These are phyloP conservation scores for Strobilomyces echinocephalus DNA, from an alignment of 768 basidiomycete species.

Conservation along the genomic window DNA sequence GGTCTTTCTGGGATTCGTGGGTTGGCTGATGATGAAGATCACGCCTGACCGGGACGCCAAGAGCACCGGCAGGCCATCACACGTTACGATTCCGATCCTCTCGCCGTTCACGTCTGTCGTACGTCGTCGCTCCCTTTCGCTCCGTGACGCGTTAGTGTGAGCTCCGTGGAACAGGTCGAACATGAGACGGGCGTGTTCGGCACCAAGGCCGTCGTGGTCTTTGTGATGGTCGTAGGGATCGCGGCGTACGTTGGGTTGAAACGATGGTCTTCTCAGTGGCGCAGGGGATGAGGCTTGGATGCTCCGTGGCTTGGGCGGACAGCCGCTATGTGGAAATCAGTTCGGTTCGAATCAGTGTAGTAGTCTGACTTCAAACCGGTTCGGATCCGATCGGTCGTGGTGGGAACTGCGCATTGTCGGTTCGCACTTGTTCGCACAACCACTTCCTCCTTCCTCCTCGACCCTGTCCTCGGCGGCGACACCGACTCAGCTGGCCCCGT, in stretches of 20 bases:
- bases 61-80: slow-evolving; percentile 33
- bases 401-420: slow-evolving; percentile 23
- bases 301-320: not conserved
- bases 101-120: slow-evolving; percentile 80
- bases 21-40: slow-evolving; percentile 18
- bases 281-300: not conserved
- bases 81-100: slow-evolving; percentile 74
- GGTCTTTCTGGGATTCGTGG: slow-evolving; percentile 20
- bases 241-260: slow-evolving; percentile 42
- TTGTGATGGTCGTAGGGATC: slow-evolving; percentile 37
- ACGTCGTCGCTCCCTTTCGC: not conserved
- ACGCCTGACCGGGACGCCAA: slow-evolving; percentile 13
- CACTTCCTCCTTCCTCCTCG: slow-evolving; percentile 1
- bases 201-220: slow-evolving; percentile 40
- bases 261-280: slow-evolving; percentile 33
- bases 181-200: slow-evolving; percentile 64
- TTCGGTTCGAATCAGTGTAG: not conserved
- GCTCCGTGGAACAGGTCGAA: slow-evolving; percentile 49
- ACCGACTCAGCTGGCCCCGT: slow-evolving; percentile 16
- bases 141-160: slow-evolving; percentile 7
- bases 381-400: slow-evolving; percentile 18
- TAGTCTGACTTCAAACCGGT: slow-evolving; percentile 15
- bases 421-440: slow-evolving; percentile 24
- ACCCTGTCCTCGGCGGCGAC: slow-evolving; percentile 8
- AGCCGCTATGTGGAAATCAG: slow-evolving; percentile 10